Conservation (phyloP, 164 flowering plant genomes). For the Kingdonia uniflora region DNA sequence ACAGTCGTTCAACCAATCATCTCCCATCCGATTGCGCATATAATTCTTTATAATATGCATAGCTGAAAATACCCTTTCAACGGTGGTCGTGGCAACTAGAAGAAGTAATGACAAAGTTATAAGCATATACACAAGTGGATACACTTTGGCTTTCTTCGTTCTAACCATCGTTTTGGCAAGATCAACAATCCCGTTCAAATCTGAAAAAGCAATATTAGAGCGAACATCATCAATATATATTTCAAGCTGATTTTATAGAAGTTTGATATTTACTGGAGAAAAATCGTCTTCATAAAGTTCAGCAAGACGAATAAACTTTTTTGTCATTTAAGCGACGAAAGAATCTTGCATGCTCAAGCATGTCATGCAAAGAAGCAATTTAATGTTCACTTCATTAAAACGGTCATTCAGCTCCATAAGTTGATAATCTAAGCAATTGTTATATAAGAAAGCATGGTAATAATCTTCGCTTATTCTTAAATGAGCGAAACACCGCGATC, state of each 20-base stretch:
- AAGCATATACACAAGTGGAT: background rate
- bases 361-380: too few species aligned
- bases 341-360: background rate
- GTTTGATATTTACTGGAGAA: too few species aligned
- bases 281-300: background rate
- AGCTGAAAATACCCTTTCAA: too few species aligned
- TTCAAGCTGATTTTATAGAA: too few species aligned
- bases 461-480: background rate
- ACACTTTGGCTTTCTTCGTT: background rate
- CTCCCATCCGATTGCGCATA: too few species aligned
- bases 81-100: background rate
- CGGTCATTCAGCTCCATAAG: too few species aligned
- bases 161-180: too few species aligned
- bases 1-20: constrained; percentile 5
- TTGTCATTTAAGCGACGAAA: background rate
- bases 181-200: background rate
- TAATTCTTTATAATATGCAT: too few species aligned
- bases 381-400: too few species aligned
- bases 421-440: background rate
- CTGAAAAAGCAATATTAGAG: background rate
- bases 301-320: constrained; percentile 3
- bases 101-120: too few species aligned
- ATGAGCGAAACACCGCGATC: background rate
- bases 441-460: background rate
- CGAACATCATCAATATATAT: constrained; percentile 2